A percentile compares a stretch with the other conserved stretches of the same genome.
These are phyloP conservation scores for Plasmopara viticola DNA, from an alignment of 352 stramenopile genomes.

Conservation along the genomic window DNA sequence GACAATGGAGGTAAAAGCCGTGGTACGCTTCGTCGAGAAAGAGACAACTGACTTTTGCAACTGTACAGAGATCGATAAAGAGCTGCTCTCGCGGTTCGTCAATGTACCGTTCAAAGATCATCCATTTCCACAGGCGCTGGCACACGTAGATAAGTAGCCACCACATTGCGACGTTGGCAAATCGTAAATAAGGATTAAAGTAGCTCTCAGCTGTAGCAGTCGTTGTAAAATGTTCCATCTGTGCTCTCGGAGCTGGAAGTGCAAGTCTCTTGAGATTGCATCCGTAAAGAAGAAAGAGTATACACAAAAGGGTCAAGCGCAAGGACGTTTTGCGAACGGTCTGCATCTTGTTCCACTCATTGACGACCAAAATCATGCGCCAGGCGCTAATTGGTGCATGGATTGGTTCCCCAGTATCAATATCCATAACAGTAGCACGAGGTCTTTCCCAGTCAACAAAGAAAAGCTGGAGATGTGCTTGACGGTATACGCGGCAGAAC, in stretches of 20 bases:
- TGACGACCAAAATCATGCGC: slow-evolving; percentile 91
- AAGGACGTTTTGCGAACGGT: slow-evolving; percentile 74
- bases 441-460: slow-evolving; percentile 94
- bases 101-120: slow-evolving; percentile 81
- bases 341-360: slow-evolving; percentile 92
- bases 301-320: slow-evolving; percentile 68
- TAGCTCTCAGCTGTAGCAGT: slow-evolving; percentile 18
- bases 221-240: slow-evolving; percentile 37
- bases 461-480: slow-evolving; percentile 82
- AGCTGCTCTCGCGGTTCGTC: slow-evolving; percentile 57
- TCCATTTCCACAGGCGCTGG: slow-evolving; percentile 87
- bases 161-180: slow-evolving; percentile 83
- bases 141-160: slow-evolving; percentile 67
- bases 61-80: slow-evolving; percentile 93
- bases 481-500: slow-evolving; percentile 59
- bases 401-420: slow-evolving; percentile 38
- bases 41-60: slow-evolving; percentile 90
- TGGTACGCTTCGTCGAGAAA: slow-evolving; percentile 90
- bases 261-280: slow-evolving; percentile 43
- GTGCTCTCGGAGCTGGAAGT: slow-evolving; percentile 44
- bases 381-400: slow-evolving; percentile 84
- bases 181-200: slow-evolving; percentile 85
- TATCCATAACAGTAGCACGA: slow-evolving; percentile 52
- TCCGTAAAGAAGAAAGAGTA: slow-evolving; percentile 87
- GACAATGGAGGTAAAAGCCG: slow-evolving; percentile 93